Conservation (phyloP, 768 basidiomycete genomes). For the Punctularia strigosozonata region DNA sequence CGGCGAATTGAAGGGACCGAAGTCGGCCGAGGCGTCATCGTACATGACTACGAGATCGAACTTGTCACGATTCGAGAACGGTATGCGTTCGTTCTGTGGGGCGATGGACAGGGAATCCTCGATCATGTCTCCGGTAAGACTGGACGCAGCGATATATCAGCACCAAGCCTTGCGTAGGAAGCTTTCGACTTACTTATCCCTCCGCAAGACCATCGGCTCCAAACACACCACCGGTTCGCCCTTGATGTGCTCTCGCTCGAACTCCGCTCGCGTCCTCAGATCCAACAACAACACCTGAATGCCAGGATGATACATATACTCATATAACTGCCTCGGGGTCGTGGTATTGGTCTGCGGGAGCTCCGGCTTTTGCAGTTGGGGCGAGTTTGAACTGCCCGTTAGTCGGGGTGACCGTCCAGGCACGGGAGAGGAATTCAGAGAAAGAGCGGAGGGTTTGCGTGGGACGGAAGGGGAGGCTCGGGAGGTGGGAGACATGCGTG, state of each 20-base stretch:
- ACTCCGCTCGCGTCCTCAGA: constrained; percentile 68
- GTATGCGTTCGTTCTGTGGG: constrained; percentile 53
- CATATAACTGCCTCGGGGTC: constrained; percentile 43
- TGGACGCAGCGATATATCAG: constrained; percentile 18
- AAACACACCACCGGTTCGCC: constrained; percentile 66
- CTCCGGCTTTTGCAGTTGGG: constrained; percentile 25
- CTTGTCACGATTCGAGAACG: constrained; percentile 79
- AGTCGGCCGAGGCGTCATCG: constrained; percentile 50
- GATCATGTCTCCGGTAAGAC: constrained; percentile 52
- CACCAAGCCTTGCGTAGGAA: constrained; percentile 1
- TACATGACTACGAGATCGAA: constrained; percentile 86
- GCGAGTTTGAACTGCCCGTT: constrained; percentile 13
- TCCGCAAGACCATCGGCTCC: constrained; percentile 65
- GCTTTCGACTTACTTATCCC: constrained; percentile 60
- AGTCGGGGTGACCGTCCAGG: constrained; percentile 18
- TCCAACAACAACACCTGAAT: constrained; percentile 68
- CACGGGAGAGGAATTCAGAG: constrained; percentile 21
- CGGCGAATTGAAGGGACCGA: constrained; percentile 36
- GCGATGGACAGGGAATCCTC: constrained; percentile 66
- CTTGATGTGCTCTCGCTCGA: constrained; percentile 62
- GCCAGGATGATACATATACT: constrained; percentile 39
- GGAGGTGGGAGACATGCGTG: constrained; percentile 11
- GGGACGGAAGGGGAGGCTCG: constrained; percentile 29
- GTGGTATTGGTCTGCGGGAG: constrained; percentile 52
- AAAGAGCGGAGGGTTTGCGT: constrained; percentile 29